Base-by-base conservation (phyloP, 164 flowering plant genomes). In the Platanus orientalis region DNA sequence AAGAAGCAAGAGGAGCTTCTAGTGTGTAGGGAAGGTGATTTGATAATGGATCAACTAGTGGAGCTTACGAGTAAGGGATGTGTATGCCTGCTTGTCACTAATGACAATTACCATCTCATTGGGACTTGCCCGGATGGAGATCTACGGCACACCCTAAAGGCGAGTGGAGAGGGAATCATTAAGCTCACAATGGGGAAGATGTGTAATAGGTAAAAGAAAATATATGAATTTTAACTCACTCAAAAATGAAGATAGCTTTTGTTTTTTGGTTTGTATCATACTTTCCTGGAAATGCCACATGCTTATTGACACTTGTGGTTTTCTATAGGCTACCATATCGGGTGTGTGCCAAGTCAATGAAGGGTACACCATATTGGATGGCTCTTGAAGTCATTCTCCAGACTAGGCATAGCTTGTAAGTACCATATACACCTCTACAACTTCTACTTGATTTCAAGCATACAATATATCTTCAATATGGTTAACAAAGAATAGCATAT, bases 121-220 rank as follows among this genome's bases (percentile, higher is more conserved):
- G 99, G 98, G 36, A 95, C 99, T 32, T 95, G 92, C 66, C 92
- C 98, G 0, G 98, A 95, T 74, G 99, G 97, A 59, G 99, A 95
- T 78, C 69, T 95, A 50, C 76, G 97, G 39, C 97, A 97, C 0
- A 90, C 98, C 9, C 84, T 95, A 27, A 92, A 90, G 72, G 95
- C 97, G 53, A 90, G 89, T 60, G 83, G 84, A 20, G 95, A 92
- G 71, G 98, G 81, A 66, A 92, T 92, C 62, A 92, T 95, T 76
- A 92, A 88, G 79, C 96, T 92, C 66, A 82, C 92, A 0, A 96
- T 95, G 2, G 99, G 98, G 13, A 82, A 95, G 67, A 90, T 92
- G 90, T 95, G 97, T 79, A 88, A 91, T 83, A 84, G 97, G 98
- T 86, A 79, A 71, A 9, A 29, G 16, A 24, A 42, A 36, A 53